Evolutionary conservation across 106 monocot species (phyloP).

Genomic region (Dendrobium huoshanense): DNA sequence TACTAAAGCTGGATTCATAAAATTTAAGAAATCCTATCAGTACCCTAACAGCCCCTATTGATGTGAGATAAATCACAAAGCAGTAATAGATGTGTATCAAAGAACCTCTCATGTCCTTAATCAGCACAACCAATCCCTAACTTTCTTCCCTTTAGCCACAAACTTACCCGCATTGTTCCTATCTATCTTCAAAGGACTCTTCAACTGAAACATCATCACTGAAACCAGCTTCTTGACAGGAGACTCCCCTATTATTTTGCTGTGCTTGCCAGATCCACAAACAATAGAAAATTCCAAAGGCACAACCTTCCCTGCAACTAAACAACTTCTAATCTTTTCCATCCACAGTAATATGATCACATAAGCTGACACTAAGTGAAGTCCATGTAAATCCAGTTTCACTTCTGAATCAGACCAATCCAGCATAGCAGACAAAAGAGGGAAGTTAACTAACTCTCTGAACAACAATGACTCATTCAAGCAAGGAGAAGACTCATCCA

Average conservation of each 20-base stretch:
- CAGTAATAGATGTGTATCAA: background rate
- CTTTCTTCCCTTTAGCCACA: slow-evolving; percentile 43
- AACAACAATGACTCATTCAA: slow-evolving; percentile 36
- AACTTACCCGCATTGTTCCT: slow-evolving; percentile 73
- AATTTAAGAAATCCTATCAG: too few relatives aligned
- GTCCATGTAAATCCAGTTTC: slow-evolving; percentile 85
- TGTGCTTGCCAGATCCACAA: slow-evolving; percentile 71
- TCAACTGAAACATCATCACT: slow-evolving; percentile 36
- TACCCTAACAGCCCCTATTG: too few relatives aligned
- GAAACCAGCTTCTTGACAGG: slow-evolving; percentile 56
- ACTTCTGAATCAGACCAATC: slow-evolving; percentile 44
- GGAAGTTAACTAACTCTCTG: slow-evolving; percentile 18
- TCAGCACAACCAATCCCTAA: slow-evolving; percentile 59
- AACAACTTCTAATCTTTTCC: slow-evolving; percentile 36
- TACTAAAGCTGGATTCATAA: too few relatives aligned
- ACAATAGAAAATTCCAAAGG: slow-evolving; percentile 52
- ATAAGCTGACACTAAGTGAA: slow-evolving; percentile 47
- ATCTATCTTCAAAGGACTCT: slow-evolving; percentile 59
- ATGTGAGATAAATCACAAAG: background rate
- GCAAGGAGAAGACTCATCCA: slow-evolving; percentile 8
- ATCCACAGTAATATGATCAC: slow-evolving; percentile 64
- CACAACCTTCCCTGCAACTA: slow-evolving; percentile 4
- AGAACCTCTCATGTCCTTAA: background rate
- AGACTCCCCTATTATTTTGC: slow-evolving; percentile 44
- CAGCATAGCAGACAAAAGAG: slow-evolving; percentile 26